Evolutionary conservation across 768 basidiomycete genomes (phyloP).

Genomic region (Grammothele lineata): DNA sequence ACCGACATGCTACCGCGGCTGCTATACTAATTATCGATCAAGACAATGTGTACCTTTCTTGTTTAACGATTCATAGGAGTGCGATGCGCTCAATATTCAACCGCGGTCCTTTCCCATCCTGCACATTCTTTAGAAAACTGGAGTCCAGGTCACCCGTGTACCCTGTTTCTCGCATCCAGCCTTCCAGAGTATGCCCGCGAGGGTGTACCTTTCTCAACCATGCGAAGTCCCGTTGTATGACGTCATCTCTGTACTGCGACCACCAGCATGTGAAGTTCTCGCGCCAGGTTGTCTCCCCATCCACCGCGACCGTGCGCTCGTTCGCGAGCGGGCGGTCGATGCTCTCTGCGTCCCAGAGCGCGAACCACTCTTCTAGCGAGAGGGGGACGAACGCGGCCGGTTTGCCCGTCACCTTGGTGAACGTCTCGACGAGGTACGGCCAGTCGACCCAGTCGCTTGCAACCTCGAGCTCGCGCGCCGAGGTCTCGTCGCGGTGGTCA

Average conservation of each 20-base stretch:
- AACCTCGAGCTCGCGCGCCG: slow-evolving; percentile 23
- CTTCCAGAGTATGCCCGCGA: slow-evolving; percentile 30
- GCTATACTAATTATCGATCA: too few relatives aligned
- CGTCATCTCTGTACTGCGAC: slow-evolving; percentile 37
- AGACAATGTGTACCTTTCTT: too few relatives aligned
- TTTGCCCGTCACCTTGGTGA: slow-evolving; percentile 26
- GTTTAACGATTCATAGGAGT: too few relatives aligned
- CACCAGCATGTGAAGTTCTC: slow-evolving; percentile 42
- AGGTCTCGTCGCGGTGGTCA: slow-evolving; percentile 24
- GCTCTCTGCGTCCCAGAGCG: slow-evolving; percentile 2
- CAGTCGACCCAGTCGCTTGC: slow-evolving; percentile 23
- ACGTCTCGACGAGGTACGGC: slow-evolving; percentile 24
- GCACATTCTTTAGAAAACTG: too few relatives aligned
- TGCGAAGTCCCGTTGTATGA: slow-evolving; percentile 38
- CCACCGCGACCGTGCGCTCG: slow-evolving; percentile 8
- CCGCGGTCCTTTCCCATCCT: too few relatives aligned
- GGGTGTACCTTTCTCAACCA: slow-evolving; percentile 40
- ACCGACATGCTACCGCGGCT: too few relatives aligned
- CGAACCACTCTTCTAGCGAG: slow-evolving; percentile 19
- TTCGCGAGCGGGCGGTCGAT: slow-evolving; percentile 21
- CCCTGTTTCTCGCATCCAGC: slow-evolving; percentile 34
- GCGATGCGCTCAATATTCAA: too few relatives aligned
- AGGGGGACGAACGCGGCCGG: slow-evolving; percentile 15
- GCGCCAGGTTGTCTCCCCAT: slow-evolving; percentile 19
- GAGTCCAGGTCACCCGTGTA: neutral